Base-by-base conservation (phyloP, 2,329 filamentous ascomycete species). In the Massarina eburnea region DNA sequence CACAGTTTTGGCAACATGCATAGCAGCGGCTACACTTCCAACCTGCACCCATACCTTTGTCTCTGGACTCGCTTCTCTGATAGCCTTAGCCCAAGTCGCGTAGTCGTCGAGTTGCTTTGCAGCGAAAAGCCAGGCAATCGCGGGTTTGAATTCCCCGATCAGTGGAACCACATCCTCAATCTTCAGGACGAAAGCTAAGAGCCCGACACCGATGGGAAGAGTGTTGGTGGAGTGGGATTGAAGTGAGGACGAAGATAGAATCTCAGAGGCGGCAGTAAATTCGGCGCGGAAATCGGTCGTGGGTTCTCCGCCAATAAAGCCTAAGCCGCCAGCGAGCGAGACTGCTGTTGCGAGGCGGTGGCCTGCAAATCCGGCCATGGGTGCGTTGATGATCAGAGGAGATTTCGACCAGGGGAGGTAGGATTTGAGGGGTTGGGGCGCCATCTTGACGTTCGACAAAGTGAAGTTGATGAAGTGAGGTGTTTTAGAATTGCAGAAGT, bases 121-220 rank as follows among this genome's bases (percentile, higher is more conserved):
- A 1, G 83, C 85, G 57, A 87, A 88, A 5, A 88, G 73, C 85
- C 85, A 88, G 1, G 86, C 72, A 0, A 82, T 83, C 0, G 76
- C 77, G 1, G 84, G 83, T 2, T 70, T 71, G 61, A 82, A 78
- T 47, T 74, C 71, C 27, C 60, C 59, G 5, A 88, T 66, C 6
- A 86, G 54, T 1, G 78, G 77, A 1, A 81, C 58, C 0, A 73
- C 73, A 6, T 72, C 66, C 36, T 78, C 71, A 41, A 80, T 53
- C 5, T 70, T 62, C 4, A 65, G 59, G 2, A 67, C 57, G 62
- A 73, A 81, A 9, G 80, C 76, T 39, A 88, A 72, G 64, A 88
- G 81, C 32, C 83, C 84, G 1, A 86, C 73, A 41, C 79, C 82
- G 24, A 87, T 63, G 15, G 78, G 78, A 0, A 81, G 63, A 18